Evolutionary conservation across 805 yeast species (phyloP).

Genomic region (Henningerozyma blattae): DNA sequence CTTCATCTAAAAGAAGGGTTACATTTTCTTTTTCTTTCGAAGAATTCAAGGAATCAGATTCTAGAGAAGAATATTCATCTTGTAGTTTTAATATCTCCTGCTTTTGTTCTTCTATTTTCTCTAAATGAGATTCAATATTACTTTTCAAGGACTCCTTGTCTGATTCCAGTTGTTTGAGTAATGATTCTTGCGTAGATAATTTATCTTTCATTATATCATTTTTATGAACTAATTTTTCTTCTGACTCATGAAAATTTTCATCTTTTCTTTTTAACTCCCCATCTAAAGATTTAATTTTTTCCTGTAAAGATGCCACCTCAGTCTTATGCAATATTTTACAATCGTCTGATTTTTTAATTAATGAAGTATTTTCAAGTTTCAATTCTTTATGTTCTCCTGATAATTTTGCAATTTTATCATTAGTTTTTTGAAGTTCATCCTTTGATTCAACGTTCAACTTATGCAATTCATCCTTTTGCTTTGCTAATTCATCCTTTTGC

Average conservation of each 20-base stretch:
- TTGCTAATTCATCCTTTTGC: background rate
- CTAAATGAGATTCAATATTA: background rate
- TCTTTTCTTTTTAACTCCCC: slow-evolving; percentile 2
- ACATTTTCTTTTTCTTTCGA: background rate
- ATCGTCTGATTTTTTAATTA: too few relatives aligned
- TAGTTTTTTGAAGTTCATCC: slow-evolving; percentile 2
- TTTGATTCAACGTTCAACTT: background rate
- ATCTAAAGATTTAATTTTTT: slow-evolving; percentile 1
- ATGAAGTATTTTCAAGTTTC: background rate
- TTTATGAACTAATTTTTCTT: too few relatives aligned
- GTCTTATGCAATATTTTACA: too few relatives aligned
- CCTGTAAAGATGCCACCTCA: background rate
- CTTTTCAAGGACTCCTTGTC: background rate
- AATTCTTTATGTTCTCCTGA: too few relatives aligned
- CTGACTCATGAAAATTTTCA: background rate
- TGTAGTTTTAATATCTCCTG: too few relatives aligned
- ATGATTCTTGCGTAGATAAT: background rate
- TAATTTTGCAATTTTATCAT: too few relatives aligned
- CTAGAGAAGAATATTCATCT: too few relatives aligned
- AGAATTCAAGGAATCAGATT: background rate
- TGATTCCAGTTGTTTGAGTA: too few relatives aligned
- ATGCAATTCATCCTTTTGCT: slow-evolving; percentile 1
- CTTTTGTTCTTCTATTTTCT: background rate
- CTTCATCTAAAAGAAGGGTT: background rate
- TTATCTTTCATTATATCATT: background rate